Conservation (phyloP, 1,139 yeast species). For the Chernovozyma sophiae-reginae region DNA sequence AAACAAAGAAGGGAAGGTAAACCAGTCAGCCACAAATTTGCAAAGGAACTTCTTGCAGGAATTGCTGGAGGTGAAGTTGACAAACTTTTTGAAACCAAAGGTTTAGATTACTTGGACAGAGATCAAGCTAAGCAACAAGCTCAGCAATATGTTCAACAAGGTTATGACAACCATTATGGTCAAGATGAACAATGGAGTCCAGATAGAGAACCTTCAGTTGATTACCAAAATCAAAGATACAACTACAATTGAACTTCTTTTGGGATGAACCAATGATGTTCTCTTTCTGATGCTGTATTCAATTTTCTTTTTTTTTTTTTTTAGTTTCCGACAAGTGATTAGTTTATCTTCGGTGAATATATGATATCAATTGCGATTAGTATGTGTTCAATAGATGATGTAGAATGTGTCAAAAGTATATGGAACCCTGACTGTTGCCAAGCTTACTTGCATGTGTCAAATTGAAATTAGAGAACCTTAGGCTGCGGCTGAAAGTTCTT, state of each 20-base stretch:
- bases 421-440: no score
- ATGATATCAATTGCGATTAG: no score
- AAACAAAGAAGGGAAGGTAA: constrained; percentile 30
- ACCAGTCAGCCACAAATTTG: constrained; percentile 28
- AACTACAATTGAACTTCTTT: constrained; percentile 5
- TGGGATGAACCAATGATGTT: no score
- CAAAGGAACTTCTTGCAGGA: constrained; percentile 28
- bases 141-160: constrained; percentile 15
- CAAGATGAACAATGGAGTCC: constrained; percentile 25
- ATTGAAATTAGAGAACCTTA: no score
- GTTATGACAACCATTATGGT: constrained; percentile 30
- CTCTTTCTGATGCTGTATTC: no score
- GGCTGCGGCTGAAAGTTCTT: no score
- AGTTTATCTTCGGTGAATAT: no score
- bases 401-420: no score
- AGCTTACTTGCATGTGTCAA: no score
- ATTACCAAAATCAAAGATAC: constrained; percentile 21
- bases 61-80: constrained; percentile 32
- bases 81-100: constrained; percentile 32
- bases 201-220: constrained; percentile 23
- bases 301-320: no score
- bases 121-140: constrained; percentile 24
- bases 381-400: no score
- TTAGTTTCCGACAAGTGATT: no score
- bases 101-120: constrained; percentile 31